phyloP scores from a whole-genome alignment of 176 grass and related monocot genomes.

The Urochloa ruziziensis region DNA sequence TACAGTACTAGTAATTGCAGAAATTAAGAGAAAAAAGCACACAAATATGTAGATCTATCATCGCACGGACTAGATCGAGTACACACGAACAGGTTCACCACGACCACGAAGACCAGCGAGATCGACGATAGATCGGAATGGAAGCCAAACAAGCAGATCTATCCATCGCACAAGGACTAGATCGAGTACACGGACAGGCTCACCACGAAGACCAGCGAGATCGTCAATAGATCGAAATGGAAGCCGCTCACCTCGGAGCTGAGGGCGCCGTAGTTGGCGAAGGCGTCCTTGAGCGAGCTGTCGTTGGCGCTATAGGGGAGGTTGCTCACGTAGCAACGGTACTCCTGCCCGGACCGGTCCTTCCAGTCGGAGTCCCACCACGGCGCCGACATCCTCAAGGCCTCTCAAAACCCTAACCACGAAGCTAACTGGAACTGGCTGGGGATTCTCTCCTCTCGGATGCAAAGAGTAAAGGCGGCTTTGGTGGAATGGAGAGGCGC shows the following conservation, averaged over 20 bases:
- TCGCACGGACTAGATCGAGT: too few species aligned
- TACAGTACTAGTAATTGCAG: too few species aligned
- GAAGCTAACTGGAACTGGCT: neutral
- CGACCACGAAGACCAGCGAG: too few species aligned
- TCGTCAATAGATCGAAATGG: neutral
- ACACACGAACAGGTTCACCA: too few species aligned
- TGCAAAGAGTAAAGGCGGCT: neutral
- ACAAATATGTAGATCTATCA: too few species aligned
- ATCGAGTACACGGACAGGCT: too few species aligned
- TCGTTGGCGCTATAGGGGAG: neutral
- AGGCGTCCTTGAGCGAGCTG: neutral
- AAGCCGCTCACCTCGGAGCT: neutral
- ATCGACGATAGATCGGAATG: too few species aligned
- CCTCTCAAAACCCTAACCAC: neutral
- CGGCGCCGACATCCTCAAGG: slow-evolving; percentile 7
- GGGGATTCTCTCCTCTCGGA: neutral
- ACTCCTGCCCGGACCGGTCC: neutral
- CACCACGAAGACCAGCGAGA: neutral
- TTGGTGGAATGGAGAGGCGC: too few species aligned
- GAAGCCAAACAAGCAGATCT: neutral
- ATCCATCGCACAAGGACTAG: neutral
- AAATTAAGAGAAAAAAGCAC: too few species aligned
- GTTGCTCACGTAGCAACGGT: neutral
- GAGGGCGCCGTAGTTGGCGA: neutral
- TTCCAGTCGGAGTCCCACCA: slow-evolving; percentile 4